A percentile compares a stretch with the other conserved stretches of the same genome.
Evolutionary conservation across 2,329 filamentous ascomycete genomes (phyloP).

Genomic region (Aspergillus thermomutatus): DNA sequence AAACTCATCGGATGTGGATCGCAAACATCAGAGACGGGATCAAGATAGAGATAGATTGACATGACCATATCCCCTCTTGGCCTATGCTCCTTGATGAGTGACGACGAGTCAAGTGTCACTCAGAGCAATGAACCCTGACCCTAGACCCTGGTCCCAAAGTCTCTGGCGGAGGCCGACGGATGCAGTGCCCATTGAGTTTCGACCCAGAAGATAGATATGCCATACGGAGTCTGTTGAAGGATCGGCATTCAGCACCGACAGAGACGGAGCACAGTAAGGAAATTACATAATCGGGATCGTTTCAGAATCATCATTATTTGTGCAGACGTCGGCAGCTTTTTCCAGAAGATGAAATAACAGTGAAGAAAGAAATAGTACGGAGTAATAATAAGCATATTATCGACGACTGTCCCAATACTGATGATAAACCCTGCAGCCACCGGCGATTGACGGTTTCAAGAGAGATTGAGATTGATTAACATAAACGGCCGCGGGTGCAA

Average conservation of each 20-base stretch:
- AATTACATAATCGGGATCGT: not conserved
- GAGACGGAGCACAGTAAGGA: no score
- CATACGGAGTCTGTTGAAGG: not conserved
- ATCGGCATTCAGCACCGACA: not conserved
- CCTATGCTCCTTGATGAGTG: not conserved
- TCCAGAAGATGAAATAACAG: no score
- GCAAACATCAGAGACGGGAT: constrained; percentile 8
- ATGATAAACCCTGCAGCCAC: not conserved
- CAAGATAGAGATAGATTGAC: not conserved
- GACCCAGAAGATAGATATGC: no score
- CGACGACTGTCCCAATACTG: not conserved
- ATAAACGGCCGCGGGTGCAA: no score
- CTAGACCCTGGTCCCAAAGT: not conserved
- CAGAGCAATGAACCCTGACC: no score
- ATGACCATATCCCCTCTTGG: not conserved
- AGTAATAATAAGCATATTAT: not conserved
- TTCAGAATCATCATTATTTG: not conserved
- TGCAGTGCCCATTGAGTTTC: no score
- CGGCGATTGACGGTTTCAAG: not conserved
- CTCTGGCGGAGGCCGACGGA: not conserved
- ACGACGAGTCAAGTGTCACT: not conserved
- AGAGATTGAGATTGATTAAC: not conserved
- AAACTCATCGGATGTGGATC: constrained; percentile 13
- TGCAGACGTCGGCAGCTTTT: not conserved
- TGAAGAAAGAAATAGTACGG: not conserved